Conservation (phyloP, 192 early-diverging fungal species). For the Lunasporangiospora selenospora region DNA sequence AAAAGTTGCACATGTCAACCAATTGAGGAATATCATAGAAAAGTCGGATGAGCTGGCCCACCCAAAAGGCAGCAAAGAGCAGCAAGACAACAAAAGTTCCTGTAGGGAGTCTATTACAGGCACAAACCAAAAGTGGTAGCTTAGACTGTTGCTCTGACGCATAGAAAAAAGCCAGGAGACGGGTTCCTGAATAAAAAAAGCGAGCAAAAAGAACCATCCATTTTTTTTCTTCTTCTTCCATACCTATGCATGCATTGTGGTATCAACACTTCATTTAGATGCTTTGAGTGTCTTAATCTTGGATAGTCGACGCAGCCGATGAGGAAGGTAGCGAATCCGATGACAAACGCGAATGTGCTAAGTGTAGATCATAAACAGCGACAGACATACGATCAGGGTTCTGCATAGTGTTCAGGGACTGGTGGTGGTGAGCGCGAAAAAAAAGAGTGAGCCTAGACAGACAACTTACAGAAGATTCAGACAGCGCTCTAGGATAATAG, state of each 20-base stretch:
- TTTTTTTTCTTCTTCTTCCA: too few relatives aligned
- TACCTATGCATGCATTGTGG: slow-evolving; percentile 78
- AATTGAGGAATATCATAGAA: slow-evolving; percentile 75
- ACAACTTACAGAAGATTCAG: slow-evolving; percentile 85
- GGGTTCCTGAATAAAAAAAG: neutral
- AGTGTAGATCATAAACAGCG: slow-evolving; percentile 1
- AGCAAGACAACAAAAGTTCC: slow-evolving; percentile 63
- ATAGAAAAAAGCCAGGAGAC: slow-evolving; percentile 1
- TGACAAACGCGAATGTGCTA: slow-evolving; percentile 88
- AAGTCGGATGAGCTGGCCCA: slow-evolving; percentile 72
- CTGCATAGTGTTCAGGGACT: too few relatives aligned
- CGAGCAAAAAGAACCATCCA: too few relatives aligned
- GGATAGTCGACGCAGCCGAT: slow-evolving; percentile 91
- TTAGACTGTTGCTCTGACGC: slow-evolving; percentile 20
- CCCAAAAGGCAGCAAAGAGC: slow-evolving; percentile 77
- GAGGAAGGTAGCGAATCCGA: slow-evolving; percentile 88
- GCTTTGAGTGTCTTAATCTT: slow-evolving; percentile 69
- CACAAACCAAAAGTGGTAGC: neutral
- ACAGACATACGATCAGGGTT: too few relatives aligned
- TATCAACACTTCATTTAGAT: slow-evolving; percentile 77
- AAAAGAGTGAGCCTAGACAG: too few relatives aligned
- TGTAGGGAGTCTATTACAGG: slow-evolving; percentile 59
- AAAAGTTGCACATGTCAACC: slow-evolving; percentile 87
- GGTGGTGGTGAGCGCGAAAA: too few relatives aligned
- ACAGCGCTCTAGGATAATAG: slow-evolving; percentile 78